Evolutionary conservation across 208 protist genomes (phyloP).

Genomic region (Wallacemonas sp.): DNA sequence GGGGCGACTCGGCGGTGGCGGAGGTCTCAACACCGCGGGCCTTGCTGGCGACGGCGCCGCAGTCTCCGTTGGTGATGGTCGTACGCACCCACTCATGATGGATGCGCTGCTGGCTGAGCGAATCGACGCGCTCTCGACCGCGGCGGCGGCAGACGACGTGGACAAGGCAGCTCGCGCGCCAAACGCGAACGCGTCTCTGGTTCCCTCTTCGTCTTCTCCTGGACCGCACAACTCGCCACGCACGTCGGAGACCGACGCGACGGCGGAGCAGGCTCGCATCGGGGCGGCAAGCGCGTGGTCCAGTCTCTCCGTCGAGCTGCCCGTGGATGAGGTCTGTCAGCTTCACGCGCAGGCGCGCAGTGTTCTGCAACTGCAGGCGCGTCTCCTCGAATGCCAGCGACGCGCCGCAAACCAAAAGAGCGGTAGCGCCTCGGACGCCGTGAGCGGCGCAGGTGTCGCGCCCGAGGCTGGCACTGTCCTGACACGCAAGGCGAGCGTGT

Average conservation of each 20-base stretch:
- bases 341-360: constrained; percentile 23
- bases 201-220: neutral
- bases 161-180: neutral
- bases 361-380: constrained; percentile 33
- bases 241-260: neutral
- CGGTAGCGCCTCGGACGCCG: constrained; percentile 11
- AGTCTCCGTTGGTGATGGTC: neutral
- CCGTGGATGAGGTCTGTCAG: constrained; percentile 29
- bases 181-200: neutral
- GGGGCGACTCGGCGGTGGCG: neutral
- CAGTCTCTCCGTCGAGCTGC: constrained; percentile 34
- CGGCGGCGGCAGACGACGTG: neutral
- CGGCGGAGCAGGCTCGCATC: neutral
- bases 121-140: neutral
- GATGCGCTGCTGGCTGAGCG: constrained; percentile 19
- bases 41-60: neutral
- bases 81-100: constrained; percentile 2
- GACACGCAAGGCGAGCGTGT: constrained; percentile 10
- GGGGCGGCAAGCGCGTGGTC: neutral
- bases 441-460: constrained; percentile 12
- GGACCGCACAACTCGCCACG: neutral
- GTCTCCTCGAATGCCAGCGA: constrained; percentile 6
- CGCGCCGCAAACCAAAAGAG: neutral
- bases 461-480: neutral
- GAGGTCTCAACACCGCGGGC: neutral